Evolutionary conservation across 1,284 basidiomycete genomes (phyloP).

Genomic region (Puccinia coronata): DNA sequence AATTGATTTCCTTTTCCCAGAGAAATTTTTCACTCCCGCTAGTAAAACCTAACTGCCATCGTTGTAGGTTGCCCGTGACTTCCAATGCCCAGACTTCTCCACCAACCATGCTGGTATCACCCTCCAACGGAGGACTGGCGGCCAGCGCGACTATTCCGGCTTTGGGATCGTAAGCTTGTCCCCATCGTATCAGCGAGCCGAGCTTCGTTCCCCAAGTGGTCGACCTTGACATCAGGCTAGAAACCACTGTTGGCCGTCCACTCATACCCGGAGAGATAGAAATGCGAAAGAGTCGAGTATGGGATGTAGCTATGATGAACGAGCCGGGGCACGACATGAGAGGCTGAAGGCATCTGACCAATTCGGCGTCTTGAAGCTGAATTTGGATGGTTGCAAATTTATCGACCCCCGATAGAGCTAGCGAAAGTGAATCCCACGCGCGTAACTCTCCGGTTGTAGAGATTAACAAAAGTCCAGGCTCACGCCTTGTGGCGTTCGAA

Average conservation of each 20-base stretch:
- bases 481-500: conserved; percentile 34
- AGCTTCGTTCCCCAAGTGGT: conserved; percentile 46
- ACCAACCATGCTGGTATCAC: conserved; percentile 52
- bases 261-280: conserved; percentile 37
- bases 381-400: conserved; percentile 46
- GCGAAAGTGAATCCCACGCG: conserved; percentile 47
- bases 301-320: conserved; percentile 46
- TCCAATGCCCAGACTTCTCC: conserved; percentile 54
- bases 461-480: conserved; percentile 46
- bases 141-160: conserved; percentile 54
- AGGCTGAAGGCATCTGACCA: conserved; percentile 45
- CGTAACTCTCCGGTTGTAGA: conserved; percentile 47
- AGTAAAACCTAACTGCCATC: conserved; percentile 55
- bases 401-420: conserved; percentile 42
- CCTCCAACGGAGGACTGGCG: conserved; percentile 50
- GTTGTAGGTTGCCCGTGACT: conserved; percentile 53
- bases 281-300: conserved; percentile 39
- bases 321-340: conserved; percentile 44
- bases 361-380: conserved; percentile 43
- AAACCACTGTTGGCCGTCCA: conserved; percentile 36
- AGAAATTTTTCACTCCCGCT: conserved; percentile 54
- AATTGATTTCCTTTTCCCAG: conserved; percentile 56
- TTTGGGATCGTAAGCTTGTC: conserved; percentile 46
- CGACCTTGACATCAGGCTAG: conserved; percentile 42
- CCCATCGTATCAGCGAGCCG: conserved; percentile 42